A percentile compares a stretch with the other conserved stretches of the same genome.
These are phyloP conservation scores for Phytophthora citrophthora DNA, from an alignment of 352 stramenopile genomes.

Conservation along the genomic window DNA sequence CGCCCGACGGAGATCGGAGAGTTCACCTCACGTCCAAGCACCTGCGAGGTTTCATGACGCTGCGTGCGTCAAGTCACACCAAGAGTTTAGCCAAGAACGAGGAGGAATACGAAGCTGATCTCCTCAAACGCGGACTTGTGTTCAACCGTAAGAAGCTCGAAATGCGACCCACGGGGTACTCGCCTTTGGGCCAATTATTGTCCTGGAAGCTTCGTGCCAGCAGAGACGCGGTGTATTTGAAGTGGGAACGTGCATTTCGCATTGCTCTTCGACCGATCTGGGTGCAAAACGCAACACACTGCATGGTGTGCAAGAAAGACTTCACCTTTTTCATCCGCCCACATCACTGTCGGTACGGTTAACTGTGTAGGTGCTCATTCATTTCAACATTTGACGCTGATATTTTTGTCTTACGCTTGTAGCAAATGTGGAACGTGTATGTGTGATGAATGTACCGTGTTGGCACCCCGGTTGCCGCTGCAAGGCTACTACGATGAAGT, in stretches of 20 bases:
- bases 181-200: conserved; percentile 52
- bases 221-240: conserved; percentile 66
- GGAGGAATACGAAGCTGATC: conserved; percentile 55
- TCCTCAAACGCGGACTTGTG: conserved; percentile 29
- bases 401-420: neutral
- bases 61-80: conserved; percentile 35
- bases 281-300: conserved; percentile 65
- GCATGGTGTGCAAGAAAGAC: conserved; percentile 39
- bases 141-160: conserved; percentile 78
- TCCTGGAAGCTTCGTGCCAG: conserved; percentile 71
- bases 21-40: conserved; percentile 72
- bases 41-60: conserved; percentile 76
- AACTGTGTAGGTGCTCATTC: no score
- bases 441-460: conserved; percentile 7
- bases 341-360: conserved; percentile 66
- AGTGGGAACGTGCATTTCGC: conserved; percentile 77
- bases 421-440: conserved; percentile 62
- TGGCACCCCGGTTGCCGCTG: conserved; percentile 65
- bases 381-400: neutral
- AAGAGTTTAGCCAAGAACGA: conserved; percentile 39
- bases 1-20: conserved; percentile 21
- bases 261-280: conserved; percentile 71
- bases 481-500: conserved; percentile 77
- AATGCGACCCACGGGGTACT: conserved; percentile 68
- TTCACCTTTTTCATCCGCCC: conserved; percentile 58